A percentile compares a stretch with the other conserved stretches of the same genome.
phyloP scores from a whole-genome alignment of 805 yeast species.

The Wickerhamomyces canadensis region DNA sequence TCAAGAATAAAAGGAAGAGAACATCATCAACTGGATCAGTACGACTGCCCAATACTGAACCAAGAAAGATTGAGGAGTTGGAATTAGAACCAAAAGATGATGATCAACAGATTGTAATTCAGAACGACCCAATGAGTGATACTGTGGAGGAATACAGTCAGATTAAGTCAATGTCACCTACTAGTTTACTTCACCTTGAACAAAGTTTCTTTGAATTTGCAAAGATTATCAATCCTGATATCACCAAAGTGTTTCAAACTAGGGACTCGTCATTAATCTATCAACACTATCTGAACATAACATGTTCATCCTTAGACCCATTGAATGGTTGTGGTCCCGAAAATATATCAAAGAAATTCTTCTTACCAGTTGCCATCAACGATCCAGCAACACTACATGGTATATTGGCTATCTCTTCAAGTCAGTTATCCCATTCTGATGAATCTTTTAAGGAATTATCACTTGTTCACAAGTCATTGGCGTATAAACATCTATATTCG shows the following conservation, averaged over 20 bases:
- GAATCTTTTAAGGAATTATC: constrained; percentile 5
- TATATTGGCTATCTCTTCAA: constrained; percentile 10
- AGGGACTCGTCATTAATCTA: constrained; percentile 4
- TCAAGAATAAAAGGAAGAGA: constrained; percentile 5
- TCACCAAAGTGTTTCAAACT: constrained; percentile 3
- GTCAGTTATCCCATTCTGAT: constrained; percentile 8
- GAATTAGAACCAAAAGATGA: no score
- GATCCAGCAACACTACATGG: constrained; percentile 13
- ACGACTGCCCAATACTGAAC: no score
- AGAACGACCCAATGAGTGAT: constrained; percentile 3
- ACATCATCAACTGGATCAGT: no score
- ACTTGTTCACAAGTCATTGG: constrained; percentile 9
- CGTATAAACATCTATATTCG: constrained; percentile 9
- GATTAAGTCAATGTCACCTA: not conserved
- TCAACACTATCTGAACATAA: constrained; percentile 7
- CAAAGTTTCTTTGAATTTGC: not conserved
- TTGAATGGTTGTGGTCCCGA: constrained; percentile 11
- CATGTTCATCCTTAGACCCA: constrained; percentile 11
- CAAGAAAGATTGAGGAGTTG: not conserved
- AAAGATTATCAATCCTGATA: not conserved
- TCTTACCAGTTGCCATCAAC: constrained; percentile 9
- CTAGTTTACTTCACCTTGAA: not conserved
- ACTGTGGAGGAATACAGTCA: constrained; percentile 1
- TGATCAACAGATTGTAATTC: no score
- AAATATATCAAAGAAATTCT: constrained; percentile 12